These are phyloP conservation scores for Laburnicola sp. DNA, from an alignment of 2,329 filamentous ascomycete genomes.

Conservation along the genomic window DNA sequence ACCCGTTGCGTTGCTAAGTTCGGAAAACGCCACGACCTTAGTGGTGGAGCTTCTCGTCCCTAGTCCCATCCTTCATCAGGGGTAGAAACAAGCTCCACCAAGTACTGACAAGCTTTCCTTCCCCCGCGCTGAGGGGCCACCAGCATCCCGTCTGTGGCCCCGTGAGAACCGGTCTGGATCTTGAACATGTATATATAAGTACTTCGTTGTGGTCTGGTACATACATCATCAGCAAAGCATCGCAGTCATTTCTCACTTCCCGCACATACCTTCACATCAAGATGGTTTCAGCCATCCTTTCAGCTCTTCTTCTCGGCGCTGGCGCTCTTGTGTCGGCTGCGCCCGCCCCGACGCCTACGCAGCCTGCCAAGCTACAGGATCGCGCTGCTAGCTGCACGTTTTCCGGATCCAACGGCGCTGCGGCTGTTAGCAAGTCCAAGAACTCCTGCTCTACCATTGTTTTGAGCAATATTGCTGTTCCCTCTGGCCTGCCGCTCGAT, in stretches of 20 bases:
- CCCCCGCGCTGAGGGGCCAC: constrained; percentile 1
- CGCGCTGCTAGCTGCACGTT: constrained; percentile 57
- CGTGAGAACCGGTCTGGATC: background rate
- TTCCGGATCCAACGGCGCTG: constrained; percentile 47
- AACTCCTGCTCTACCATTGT: constrained; percentile 58
- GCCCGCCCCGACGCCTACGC: constrained; percentile 4
- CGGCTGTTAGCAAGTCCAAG: constrained; percentile 54
- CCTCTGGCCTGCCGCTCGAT: constrained; percentile 62
- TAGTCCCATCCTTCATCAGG: constrained; percentile 25
- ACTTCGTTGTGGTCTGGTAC: background rate
- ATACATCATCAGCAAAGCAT: constrained; percentile 1
- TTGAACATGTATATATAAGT: background rate
- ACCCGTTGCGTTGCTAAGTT: background rate
- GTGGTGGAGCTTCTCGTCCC: constrained; percentile 21
- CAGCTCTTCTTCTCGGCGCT: constrained; percentile 23
- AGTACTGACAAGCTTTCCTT: constrained; percentile 31
- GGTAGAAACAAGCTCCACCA: constrained; percentile 30
- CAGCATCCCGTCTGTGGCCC: background rate
- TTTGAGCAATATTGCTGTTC: constrained; percentile 58
- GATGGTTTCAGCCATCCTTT: constrained; percentile 16
- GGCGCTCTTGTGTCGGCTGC: constrained; percentile 36
- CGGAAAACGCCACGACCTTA: background rate
- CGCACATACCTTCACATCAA: constrained; percentile 1
- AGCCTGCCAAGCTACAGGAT: constrained; percentile 17
- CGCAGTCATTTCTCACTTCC: constrained; percentile 18